A percentile compares a stretch with the other conserved stretches of the same genome.
Conservation (phyloP, 371 early-diverging fungal species). For the Mucor saturninus region DNA sequence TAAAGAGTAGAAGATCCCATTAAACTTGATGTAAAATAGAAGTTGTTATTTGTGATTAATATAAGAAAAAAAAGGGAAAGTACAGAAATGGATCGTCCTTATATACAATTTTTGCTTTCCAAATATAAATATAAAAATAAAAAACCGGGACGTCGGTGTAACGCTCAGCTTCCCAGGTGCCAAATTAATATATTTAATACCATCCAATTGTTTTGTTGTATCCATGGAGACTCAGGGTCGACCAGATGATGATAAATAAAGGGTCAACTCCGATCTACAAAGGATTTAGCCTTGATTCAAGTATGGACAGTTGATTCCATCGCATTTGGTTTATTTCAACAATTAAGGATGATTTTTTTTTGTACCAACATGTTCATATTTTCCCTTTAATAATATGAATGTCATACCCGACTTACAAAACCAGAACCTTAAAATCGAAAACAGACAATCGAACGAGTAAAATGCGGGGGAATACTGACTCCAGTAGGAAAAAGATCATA, state of each 20-base stretch:
- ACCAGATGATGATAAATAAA: background rate
- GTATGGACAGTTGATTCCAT: background rate
- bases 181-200: background rate
- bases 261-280: background rate
- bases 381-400: background rate
- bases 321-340: background rate
- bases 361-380: too few relatives aligned
- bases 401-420: background rate
- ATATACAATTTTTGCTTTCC: slow-evolving; percentile 1
- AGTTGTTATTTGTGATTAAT: background rate
- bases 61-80: slow-evolving; percentile 3
- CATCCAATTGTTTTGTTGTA: too few relatives aligned
- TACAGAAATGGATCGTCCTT: background rate
- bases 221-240: background rate
- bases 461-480: too few relatives aligned
- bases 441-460: background rate
- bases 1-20: slow-evolving; percentile 4
- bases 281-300: background rate
- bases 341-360: background rate
- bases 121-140: background rate
- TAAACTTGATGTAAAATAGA: background rate
- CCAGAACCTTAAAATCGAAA: background rate
- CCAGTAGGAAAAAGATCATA: too few relatives aligned
- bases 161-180: slow-evolving; percentile 1
- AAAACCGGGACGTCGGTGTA: background rate